Base-by-base conservation (phyloP, 78 protist genomes). In the Guillardia theta region DNA sequence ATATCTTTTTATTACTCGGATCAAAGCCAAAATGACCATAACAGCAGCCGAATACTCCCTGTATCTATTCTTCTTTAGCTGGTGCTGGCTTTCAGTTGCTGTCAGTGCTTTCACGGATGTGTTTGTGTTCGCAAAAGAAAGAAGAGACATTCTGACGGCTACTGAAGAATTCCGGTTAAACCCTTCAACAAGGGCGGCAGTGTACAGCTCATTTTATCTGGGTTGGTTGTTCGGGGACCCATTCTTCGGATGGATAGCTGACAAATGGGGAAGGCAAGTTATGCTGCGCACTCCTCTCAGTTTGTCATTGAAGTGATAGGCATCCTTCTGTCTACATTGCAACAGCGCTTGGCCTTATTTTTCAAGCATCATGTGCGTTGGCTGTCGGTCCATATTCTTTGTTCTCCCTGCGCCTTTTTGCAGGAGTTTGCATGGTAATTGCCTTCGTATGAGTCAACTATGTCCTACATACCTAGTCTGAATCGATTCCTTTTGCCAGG, bases 151-250 rank as follows among this genome's bases (percentile, higher is more conserved):
- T 22, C 10, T 22, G 36, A 70, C 83, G 12, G 83, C 83, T 10
- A 70, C 83, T 1, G 83, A 70, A 70, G 83, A 70, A 24, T 70
- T 70, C 41, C 10, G 12, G 5, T 6, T 70, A 12, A 43, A 70
- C 46, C 83, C 83, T 43, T 70, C 83, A 24, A 12, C 10, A 33
- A 36, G 83, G 46, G 83, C 83, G 46, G 83, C 83, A 12, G 36
- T 70, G 4, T 70, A 70, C 83, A 70, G 83, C 41, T 36, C 83
- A 10, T 70, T 70, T 24, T 70, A 70, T 43, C 41, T 70, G 83
- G 83, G 83, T 4, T 70, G 83, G 83, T 43, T 70, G 9, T 18
- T 70, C 36, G 83, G 83, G 41, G 83, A 70, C 83, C 83, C 83
- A 36, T 70, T 70, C 36, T 70, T 70, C 41, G 83, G 83, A 30